A percentile compares a stretch with the other conserved stretches of the same genome.
phyloP scores from a whole-genome alignment of 257 asterid species.

The Fraxinus quadrangulata region DNA sequence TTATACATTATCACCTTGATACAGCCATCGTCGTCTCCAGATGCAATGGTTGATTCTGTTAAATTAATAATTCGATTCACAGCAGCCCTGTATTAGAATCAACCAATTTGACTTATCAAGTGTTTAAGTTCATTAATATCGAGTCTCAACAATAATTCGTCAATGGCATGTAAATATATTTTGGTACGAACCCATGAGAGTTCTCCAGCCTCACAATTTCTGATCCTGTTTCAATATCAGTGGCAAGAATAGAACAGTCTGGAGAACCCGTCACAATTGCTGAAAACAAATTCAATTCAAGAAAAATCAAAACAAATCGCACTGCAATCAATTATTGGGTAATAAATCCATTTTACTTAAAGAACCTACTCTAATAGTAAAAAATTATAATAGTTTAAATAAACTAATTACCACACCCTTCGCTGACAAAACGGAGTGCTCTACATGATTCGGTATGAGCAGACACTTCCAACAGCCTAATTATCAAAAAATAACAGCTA shows the following conservation, averaged over 20 bases:
- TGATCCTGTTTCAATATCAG: conserved; percentile 85
- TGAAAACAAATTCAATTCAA: conserved; percentile 30
- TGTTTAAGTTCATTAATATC: not conserved
- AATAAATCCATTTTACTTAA: not conserved
- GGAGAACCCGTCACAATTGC: conserved; percentile 86
- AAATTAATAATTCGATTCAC: conserved; percentile 77
- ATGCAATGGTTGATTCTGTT: conserved; percentile 81
- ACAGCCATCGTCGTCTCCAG: conserved; percentile 92
- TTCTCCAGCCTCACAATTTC: conserved; percentile 64
- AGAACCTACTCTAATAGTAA: not conserved
- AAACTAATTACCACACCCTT: conserved; percentile 65
- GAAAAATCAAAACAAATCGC: conserved; percentile 2
- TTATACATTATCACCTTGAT: conserved; percentile 57
- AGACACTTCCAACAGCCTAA: conserved; percentile 65
- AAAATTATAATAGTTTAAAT: not conserved
- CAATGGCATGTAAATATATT: not conserved
- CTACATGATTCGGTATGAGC: conserved; percentile 92
- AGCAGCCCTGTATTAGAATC: conserved; percentile 60
- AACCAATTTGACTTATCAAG: conserved; percentile 3
- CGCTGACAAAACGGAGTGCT: conserved; percentile 76
- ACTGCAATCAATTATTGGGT: not conserved
- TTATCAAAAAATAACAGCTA: conserved; percentile 18
- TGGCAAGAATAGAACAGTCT: conserved; percentile 87
- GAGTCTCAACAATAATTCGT: not conserved
- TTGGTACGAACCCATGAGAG: conserved; percentile 71